Base-by-base conservation (phyloP, 2,329 filamentous ascomycete species). In the Calonectria henricotiae region DNA sequence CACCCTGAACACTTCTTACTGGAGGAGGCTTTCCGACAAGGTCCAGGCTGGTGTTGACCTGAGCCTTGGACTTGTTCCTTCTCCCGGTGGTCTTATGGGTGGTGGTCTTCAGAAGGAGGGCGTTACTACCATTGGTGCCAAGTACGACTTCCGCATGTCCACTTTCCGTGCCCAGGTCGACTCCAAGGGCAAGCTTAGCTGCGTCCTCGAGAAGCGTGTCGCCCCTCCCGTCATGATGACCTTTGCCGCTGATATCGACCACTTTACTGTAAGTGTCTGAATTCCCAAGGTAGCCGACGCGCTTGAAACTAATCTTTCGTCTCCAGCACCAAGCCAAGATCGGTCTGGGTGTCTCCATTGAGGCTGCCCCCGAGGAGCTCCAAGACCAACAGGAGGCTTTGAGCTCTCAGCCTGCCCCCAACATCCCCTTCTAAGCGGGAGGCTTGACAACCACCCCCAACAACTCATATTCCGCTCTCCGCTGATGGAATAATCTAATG, bases 141-240 rank as follows among this genome's bases (percentile, higher is more conserved):
- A 99, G 86, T 99, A 99, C 85, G 96, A 98, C 83, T 99, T 99
- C 90, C 91, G 94, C 80, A 94, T 95, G 86, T 96, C 94, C 66
- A 96, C 94, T 62, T 98, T 98, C 91, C 92, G 96, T 75, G 96
- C 96, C 51, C 96, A 99, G 86, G 89, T 98, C 78, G 96, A 99
- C 85, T 97, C 95, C 79, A 92, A 94, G 82, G 96, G 96, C 82
- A 98, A 97, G 87, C 89, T 99, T 71, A 94, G 93, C 84, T 96
- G 94, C 81, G 86, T 98, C 79, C 86, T 98, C 76, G 96, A 99
- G 89, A 98, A 98, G 91, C 92, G 95, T 80, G 94, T 99, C 79
- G 95, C 95, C 35, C 94, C 95, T 74, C 93, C 95, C 32, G 95
- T 99, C 69, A 93, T 92, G 82, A 91, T 99, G 86, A 97, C 95